Evolutionary conservation across 305 asterid genomes (phyloP), one percentile per base, ranked within the genome.

Genomic region (Fraxinus nigra): DNA sequence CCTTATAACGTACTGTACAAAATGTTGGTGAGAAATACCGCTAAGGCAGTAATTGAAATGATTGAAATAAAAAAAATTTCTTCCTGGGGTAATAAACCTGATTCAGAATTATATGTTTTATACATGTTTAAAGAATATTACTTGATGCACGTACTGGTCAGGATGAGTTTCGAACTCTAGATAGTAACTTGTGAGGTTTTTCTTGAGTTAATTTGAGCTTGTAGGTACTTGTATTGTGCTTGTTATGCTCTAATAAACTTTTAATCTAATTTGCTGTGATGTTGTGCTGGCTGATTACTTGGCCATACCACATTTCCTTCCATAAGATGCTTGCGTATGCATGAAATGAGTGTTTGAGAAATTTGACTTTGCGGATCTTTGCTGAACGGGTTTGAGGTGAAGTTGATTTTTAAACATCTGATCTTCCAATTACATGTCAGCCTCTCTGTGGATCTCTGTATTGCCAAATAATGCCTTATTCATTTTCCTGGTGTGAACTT

Each of bases 401-500:
- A 54, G 24, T 59, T 72, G 76, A 78, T 65, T 79, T 77, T 3
- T 79, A 78, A 73, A 76, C 74, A 46, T 79, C 37, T 48, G 20
- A 1, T 63, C 35, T 76, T 79, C 69, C 18, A 54, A 70, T 79
- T 78, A 30, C 81, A 56, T 80, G 48, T 79, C 54, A 77, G 37
- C 16, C 22, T 78, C 65, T 75, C 46, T 35, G 70, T 79, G 75
- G 18, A 69, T 80, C 80, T 46, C 69, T 78, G 28, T 76, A 76
- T 80, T 26, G 33, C 79, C 72, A 73, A 70, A 69, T 56, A 72
- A 81, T 32, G 59, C 34, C 13, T 48, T 79, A 76, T 54, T 22
- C 51, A 20, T 77, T 82, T 20, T 38, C 86, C 79, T 81, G 54
- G 59, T 34, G 51, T 85, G 76, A 75, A 81, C 82, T 72, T 87